Evolutionary conservation across 2,329 filamentous ascomycete genomes (phyloP), one percentile per base, ranked within the genome.

Genomic region (Neodidymelliopsis sp.): DNA sequence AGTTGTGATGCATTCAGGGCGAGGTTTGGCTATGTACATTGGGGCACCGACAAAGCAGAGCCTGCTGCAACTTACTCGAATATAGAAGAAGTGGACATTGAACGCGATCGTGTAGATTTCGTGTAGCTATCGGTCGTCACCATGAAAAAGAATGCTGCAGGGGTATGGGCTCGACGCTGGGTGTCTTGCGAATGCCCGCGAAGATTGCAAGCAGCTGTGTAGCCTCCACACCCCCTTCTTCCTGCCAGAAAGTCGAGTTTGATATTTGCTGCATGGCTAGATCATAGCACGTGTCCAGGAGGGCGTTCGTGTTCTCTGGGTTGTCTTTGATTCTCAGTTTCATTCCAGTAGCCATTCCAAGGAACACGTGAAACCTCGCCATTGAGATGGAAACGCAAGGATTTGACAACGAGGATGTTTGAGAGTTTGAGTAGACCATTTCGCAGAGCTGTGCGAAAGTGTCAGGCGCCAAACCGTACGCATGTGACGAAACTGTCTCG

Each of bases 331-430:
- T 68, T 3, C 70, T 52, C 10, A 70, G 34, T 35, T 71, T 71
- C 69, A 71, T 70, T 3, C 67, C 67, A 18, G 69, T 60, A 0
- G 70, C 67, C 70, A 71, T 71, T 8, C 67, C 65, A 27, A 71
- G 56, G 41, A 72, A 72, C 10, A 72, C 67, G 28, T 70, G 68
- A 34, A 71, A 72, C 10, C 70, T 60, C 0, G 67, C 70, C 67
- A 72, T 71, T 6, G 58, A 51, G 20, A 66, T 60, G 0, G 69
- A 70, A 2, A 60, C 56, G 6, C 3, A 59, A 53, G 4, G 56
- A 40, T 7, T 65, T 53, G 10, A 60, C 34, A 3, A 59, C 0
- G 56, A 47, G 1, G 59, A 38, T 12, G 54, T 61, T 35, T 65
- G 62, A 0, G 62, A 42, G 25, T 66, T 68, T 1, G 69, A 67